phyloP scores from a whole-genome alignment of 2,329 filamentous ascomycete species.

The Myriosclerotinia curreyana region DNA sequence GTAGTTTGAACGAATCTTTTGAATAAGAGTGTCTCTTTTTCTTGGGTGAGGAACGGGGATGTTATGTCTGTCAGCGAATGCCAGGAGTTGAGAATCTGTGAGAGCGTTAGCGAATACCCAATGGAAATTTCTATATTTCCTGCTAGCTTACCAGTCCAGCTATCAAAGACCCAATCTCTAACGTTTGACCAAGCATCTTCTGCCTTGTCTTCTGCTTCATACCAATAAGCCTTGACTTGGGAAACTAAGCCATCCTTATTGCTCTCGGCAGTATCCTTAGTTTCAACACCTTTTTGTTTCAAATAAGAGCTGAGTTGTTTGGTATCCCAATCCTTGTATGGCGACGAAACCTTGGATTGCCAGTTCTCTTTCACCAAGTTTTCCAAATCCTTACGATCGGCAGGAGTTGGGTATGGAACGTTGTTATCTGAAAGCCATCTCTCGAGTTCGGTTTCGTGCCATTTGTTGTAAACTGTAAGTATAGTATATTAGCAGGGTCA shows the following conservation, averaged over 20 bases:
- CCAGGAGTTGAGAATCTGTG: slow-evolving; percentile 86
- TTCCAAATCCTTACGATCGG: slow-evolving; percentile 93
- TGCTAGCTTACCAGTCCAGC: slow-evolving; percentile 43
- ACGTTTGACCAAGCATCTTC: slow-evolving; percentile 68
- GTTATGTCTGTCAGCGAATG: slow-evolving; percentile 83
- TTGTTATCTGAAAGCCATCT: slow-evolving; percentile 93
- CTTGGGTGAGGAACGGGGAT: slow-evolving; percentile 85
- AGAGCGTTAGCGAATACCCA: background rate
- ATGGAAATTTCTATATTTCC: background rate
- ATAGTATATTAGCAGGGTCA: slow-evolving; percentile 34
- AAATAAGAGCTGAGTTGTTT: slow-evolving; percentile 67
- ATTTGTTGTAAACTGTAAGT: slow-evolving; percentile 86
- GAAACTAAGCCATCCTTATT: slow-evolving; percentile 66
- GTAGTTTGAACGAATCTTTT: slow-evolving; percentile 76
- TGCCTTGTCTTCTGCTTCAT: slow-evolving; percentile 74
- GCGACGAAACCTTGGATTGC: slow-evolving; percentile 70
- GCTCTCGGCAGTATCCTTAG: slow-evolving; percentile 62
- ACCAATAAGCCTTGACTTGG: slow-evolving; percentile 72
- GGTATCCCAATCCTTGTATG: slow-evolving; percentile 75
- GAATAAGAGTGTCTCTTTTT: slow-evolving; percentile 76
- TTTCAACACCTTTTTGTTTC: slow-evolving; percentile 66
- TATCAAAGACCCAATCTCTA: slow-evolving; percentile 90
- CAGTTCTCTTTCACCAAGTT: slow-evolving; percentile 86
- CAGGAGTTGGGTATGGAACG: slow-evolving; percentile 82
- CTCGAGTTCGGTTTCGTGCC: slow-evolving; percentile 97